Evolutionary conservation across 257 asterid genomes (phyloP).

Genomic region (Solanum virginianum): DNA sequence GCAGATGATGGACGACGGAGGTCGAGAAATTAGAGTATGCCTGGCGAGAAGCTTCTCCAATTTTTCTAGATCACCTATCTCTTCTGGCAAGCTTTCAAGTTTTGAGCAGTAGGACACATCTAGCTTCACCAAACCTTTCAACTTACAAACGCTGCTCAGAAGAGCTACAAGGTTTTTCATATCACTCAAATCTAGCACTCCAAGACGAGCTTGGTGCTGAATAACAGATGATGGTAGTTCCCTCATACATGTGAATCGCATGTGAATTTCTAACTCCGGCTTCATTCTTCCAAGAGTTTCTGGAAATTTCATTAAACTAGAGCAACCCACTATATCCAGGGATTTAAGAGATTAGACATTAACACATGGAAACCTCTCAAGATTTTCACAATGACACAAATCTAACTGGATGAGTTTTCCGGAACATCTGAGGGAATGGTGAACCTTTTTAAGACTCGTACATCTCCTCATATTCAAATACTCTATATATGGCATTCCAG

Average conservation of each 20-base stretch:
- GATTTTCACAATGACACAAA: background rate
- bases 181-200: background rate
- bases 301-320: background rate
- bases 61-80: background rate
- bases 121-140: background rate
- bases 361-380: background rate
- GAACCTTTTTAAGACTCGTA: background rate
- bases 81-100: background rate
- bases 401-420: background rate
- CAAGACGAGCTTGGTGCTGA: background rate
- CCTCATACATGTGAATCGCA: background rate
- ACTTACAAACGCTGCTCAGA: background rate
- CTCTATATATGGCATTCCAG: background rate
- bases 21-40: background rate
- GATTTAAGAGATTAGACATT: background rate
- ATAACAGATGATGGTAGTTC: background rate
- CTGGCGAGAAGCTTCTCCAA: background rate
- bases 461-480: background rate
- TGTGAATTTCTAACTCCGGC: background rate
- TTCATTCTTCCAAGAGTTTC: background rate
- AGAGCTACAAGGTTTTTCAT: background rate
- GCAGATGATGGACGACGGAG: background rate
- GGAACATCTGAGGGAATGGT: background rate
- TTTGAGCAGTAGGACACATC: background rate
- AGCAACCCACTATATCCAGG: background rate